Evolutionary conservation across 192 early-diverging fungal species (phyloP), one percentile per base, ranked within the genome.

Genomic region (Haplosporangium gracile): DNA sequence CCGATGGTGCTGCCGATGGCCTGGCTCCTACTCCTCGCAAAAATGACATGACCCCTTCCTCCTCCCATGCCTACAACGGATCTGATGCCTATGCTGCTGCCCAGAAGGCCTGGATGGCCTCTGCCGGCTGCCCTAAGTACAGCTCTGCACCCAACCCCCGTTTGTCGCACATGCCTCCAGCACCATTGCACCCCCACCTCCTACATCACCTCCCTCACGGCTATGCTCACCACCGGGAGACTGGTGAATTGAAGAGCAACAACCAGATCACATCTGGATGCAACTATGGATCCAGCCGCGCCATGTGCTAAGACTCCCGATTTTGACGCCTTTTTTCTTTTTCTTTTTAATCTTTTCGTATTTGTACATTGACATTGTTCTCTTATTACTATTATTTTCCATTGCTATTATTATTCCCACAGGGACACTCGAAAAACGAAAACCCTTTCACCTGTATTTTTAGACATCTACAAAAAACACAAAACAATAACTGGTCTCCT

Each of bases 281-380:
- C 10, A 57, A 51, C 43, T 77, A 77, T 39, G 70, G 75, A 22
- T 49, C 55, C 10, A 83, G 82, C 40, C 82, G 82, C 22, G 83
- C 83, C 13, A 85, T 85, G 83, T 85, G 83, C 32, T 85, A 72
- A 85, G 36, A 63, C 39, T 4, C 10, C 15, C 34, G 0, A 13
- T 49, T 43, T 69, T 77, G 68, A 38, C n/a, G 18, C 49, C 16
- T 22, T 51, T 20, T 22, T 51, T 51, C 36, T 51, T 18, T 45
- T 53, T 51, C 49, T 81, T 24, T 53, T 69, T 53, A 20, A 63
- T 70, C 29, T 73, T 13, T 20, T 51, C n/a, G 45, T 68, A 45
- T 77, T 34, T 51, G 49, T 51, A 51, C 49, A 51, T 51, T 51
- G 49, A 51, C 49, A 51, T 51, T 51, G 49, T 51, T 51, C 49